A percentile compares a stretch with the other conserved stretches of the same genome.
Conservation (phyloP, 139 green algal species). For the Haematococcus sp. region DNA sequence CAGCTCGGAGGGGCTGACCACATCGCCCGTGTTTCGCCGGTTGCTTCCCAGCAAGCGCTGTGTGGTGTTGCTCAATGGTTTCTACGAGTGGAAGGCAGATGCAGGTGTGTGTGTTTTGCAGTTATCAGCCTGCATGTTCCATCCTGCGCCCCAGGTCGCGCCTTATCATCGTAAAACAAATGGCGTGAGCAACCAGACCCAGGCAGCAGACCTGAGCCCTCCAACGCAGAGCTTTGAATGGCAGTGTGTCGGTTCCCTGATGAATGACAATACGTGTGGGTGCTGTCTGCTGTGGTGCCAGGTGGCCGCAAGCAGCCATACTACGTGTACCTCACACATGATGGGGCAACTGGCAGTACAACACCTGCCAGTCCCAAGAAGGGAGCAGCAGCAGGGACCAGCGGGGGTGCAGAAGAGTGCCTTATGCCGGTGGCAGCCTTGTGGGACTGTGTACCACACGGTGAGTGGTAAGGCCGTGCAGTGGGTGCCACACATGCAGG, state of each 20-base stretch:
- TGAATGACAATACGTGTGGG: too few species aligned
- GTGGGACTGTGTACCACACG: too few species aligned
- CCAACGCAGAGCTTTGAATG: too few species aligned
- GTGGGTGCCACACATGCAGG: neutral
- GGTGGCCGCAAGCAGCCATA: constrained; percentile 4
- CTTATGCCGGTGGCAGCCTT: neutral
- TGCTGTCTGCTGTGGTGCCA: too few species aligned
- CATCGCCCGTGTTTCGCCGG: neutral
- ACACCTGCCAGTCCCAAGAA: neutral
- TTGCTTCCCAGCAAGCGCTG: neutral
- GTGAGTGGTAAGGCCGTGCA: neutral
- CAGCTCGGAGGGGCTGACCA: constrained; percentile 20
- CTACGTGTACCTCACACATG: constrained; percentile 3
- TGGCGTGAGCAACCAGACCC: too few species aligned
- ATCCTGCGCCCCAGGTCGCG: too few species aligned
- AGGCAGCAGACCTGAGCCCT: too few species aligned
- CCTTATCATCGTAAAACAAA: too few species aligned
- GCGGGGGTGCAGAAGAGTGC: neutral
- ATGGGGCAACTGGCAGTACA: neutral
- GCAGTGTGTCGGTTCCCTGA: too few species aligned
- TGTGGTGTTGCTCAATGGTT: constrained; percentile 3
- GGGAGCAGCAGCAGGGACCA: neutral
- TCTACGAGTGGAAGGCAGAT: constrained; percentile 8
- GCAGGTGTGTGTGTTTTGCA: too few species aligned
- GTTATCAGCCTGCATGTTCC: too few species aligned